Conservation (phyloP, 1,284 basidiomycete genomes). For the Trichosporon sp. region DNA sequence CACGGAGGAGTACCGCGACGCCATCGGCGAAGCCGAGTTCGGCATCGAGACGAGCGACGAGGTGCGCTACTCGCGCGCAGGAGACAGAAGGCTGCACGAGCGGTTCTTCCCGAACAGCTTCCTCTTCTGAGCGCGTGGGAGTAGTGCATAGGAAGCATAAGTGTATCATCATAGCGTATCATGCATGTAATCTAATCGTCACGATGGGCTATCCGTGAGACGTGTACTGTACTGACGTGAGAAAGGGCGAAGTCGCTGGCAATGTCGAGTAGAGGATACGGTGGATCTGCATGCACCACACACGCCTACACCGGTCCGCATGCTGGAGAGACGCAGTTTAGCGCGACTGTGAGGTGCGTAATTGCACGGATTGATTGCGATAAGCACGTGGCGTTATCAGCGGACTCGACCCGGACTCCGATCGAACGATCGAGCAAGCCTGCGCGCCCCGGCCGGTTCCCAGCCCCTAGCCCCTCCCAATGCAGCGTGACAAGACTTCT, state of each 20-base stretch:
- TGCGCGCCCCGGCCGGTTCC: no score
- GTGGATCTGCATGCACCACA: no score
- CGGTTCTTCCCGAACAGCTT: neutral
- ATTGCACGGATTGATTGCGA: no score
- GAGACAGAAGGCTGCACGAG: neutral
- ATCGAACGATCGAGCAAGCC: neutral
- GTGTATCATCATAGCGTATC: neutral
- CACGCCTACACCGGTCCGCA: no score
- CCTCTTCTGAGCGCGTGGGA: neutral
- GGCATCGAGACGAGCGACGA: neutral
- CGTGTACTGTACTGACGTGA: no score
- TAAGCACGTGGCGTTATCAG: neutral
- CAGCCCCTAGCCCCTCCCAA: no score
- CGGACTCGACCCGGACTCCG: neutral
- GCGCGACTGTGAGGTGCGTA: no score
- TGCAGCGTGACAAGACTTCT: neutral
- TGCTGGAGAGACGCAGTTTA: no score
- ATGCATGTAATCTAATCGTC: neutral
- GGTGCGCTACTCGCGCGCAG: neutral
- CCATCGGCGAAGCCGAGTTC: neutral
- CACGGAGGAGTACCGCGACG: neutral
- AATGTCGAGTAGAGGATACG: no score
- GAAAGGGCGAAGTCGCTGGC: no score
- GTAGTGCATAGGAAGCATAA: neutral
- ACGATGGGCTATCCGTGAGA: no score